Evolutionary conservation across 2,329 filamentous ascomycete genomes (phyloP).

Genomic region (Colletotrichum sp.): DNA sequence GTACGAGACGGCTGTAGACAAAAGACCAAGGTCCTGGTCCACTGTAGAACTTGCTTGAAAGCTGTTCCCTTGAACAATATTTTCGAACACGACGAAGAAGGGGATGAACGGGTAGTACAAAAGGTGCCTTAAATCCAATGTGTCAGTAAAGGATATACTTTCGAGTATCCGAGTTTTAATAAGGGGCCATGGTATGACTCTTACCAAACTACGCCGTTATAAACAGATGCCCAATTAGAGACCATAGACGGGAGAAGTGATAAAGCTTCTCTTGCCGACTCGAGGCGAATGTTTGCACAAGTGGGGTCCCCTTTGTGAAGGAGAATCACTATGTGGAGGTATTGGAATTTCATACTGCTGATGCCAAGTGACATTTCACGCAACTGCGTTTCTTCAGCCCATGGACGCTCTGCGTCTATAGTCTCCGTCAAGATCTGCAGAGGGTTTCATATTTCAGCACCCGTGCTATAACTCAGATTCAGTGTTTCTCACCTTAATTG

Average conservation of each 20-base stretch:
- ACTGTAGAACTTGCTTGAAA: background rate
- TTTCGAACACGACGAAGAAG: background rate
- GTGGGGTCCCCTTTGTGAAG: background rate
- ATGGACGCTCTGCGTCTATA: background rate
- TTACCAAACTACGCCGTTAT: conserved; percentile 3
- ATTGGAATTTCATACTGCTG: background rate
- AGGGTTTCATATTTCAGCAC: background rate
- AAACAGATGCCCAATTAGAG: background rate
- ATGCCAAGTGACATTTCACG: background rate
- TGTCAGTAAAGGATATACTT: background rate
- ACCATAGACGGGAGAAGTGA: background rate
- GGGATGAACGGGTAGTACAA: conserved; percentile 4
- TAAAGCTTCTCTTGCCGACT: background rate
- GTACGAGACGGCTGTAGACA: background rate
- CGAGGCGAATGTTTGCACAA: background rate
- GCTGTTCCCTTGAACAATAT: background rate
- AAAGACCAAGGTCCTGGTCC: background rate
- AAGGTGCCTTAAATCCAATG: background rate
- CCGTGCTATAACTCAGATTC: background rate
- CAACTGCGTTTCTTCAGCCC: background rate
- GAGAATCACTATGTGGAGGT: background rate
- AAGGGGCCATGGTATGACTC: accelerated
- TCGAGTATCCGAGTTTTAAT: accelerated
- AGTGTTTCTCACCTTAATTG: background rate
- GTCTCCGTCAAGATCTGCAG: background rate